Conservation (phyloP, 2,329 filamentous ascomycete genomes). For the Achaetomium macrosporum region DNA sequence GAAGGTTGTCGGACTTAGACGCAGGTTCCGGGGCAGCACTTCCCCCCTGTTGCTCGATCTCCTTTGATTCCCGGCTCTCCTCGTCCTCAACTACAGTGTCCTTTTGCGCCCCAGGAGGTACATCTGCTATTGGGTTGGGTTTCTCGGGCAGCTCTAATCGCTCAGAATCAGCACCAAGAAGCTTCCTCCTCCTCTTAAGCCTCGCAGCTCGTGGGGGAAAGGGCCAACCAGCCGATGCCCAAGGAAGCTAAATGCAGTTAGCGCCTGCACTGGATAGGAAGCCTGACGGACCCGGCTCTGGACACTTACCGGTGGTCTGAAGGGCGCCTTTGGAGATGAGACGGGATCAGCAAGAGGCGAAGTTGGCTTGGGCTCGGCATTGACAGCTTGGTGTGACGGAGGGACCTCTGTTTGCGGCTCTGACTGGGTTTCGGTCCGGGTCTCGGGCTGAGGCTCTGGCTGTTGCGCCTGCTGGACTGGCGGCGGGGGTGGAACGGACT, state of each 20-base stretch:
- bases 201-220: conserved; percentile 43
- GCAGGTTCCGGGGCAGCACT: conserved; percentile 18
- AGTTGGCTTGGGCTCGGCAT: conserved; percentile 4
- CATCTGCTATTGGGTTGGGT: conserved; percentile 24
- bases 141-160: conserved; percentile 38
- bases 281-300: not conserved
- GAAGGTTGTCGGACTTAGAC: conserved; percentile 8
- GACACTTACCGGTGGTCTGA: conserved; percentile 47
- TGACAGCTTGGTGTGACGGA: conserved; percentile 13
- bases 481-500: conserved; percentile 1
- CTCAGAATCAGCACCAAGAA: conserved; percentile 32
- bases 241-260: conserved; percentile 47
- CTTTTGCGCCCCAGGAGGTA: conserved; percentile 22
- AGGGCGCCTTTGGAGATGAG: conserved; percentile 29
- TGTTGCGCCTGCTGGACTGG: conserved; percentile 5
- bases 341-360: not conserved
- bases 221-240: conserved; percentile 44
- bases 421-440: conserved; percentile 4
- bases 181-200: conserved; percentile 38
- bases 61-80: not conserved
- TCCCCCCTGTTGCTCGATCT: conserved; percentile 13
- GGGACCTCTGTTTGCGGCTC: not conserved
- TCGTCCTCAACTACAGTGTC: not conserved
- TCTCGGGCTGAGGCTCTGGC: conserved; percentile 2
- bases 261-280: conserved; percentile 10